Percentiles rank a stretch among this genome's conserved stretches.
These are phyloP conservation scores for Colletotrichum lindemuthianum DNA, from an alignment of 2,329 filamentous ascomycete species.

Conservation along the genomic window DNA sequence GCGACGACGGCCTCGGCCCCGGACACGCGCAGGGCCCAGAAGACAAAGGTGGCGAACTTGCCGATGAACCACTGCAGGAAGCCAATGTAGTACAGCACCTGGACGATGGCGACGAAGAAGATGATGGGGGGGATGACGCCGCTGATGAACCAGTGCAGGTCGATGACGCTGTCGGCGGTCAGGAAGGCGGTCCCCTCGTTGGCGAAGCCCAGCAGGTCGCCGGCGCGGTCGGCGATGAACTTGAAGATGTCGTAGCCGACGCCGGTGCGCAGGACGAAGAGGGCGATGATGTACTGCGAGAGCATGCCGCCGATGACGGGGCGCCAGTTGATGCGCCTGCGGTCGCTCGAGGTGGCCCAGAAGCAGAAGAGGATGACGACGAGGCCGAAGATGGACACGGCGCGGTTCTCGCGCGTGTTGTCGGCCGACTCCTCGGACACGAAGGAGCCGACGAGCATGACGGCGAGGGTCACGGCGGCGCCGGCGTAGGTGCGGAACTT, in stretches of 20 bases:
- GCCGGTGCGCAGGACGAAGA: constrained; percentile 85
- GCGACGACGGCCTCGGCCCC: constrained; percentile 95
- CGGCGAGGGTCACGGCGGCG: constrained; percentile 70
- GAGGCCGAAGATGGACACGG: constrained; percentile 83
- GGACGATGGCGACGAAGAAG: constrained; percentile 94
- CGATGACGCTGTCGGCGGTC: constrained; percentile 57
- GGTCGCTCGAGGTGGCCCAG: constrained; percentile 76
- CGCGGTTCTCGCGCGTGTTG: constrained; percentile 84
- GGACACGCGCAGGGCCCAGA: constrained; percentile 87
- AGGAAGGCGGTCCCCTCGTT: constrained; percentile 79
- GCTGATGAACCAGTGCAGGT: constrained; percentile 75
- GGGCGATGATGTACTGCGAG: constrained; percentile 84
- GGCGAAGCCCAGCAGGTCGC: constrained; percentile 80
- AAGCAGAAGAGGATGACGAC: constrained; percentile 74
- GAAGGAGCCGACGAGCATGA: constrained; percentile 83
- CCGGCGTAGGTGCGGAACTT: constrained; percentile 71
- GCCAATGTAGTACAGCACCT: constrained; percentile 83
- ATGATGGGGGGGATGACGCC: constrained; percentile 90
- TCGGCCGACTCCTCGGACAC: constrained; percentile 75
- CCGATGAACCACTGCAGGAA: constrained; percentile 88
- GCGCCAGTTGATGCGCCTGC: constrained; percentile 74
- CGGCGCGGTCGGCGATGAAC: constrained; percentile 82
- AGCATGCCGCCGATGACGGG: constrained; percentile 91
- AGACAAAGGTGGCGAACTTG: constrained; percentile 91
- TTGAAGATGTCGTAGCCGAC: constrained; percentile 91